A percentile compares a stretch with the other conserved stretches of the same genome.
Evolutionary conservation across 2,329 filamentous ascomycete species (phyloP).

Genomic region (Didymella pinodella): DNA sequence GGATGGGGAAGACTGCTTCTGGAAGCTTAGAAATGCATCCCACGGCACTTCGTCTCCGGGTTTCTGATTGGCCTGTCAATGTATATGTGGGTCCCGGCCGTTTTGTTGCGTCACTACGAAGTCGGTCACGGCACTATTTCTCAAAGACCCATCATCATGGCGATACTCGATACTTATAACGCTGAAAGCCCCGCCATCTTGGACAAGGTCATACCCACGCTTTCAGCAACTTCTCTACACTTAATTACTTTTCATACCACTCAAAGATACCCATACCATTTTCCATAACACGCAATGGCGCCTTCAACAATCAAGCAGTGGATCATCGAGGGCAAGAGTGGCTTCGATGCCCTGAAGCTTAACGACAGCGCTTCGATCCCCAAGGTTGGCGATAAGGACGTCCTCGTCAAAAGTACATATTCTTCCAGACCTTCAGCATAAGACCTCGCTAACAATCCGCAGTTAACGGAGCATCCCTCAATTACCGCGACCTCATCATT

Average conservation of each 20-base stretch:
- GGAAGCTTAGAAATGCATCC: constrained; percentile 21
- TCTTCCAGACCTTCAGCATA: no score
- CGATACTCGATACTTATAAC: constrained; percentile 18
- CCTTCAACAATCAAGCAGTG: constrained; percentile 64
- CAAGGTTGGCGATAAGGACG: constrained; percentile 72
- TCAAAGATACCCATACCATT: background rate
- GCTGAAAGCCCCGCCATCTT: constrained; percentile 2
- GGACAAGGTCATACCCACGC: background rate
- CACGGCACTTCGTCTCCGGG: constrained; percentile 2
- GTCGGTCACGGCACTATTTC: constrained; percentile 1
- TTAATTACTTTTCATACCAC: constrained; percentile 1
- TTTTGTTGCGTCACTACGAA: constrained; percentile 35
- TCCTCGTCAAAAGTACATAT: constrained; percentile 68
- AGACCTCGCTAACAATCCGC: constrained; percentile 13
- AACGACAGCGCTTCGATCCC: constrained; percentile 63
- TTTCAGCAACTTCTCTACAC: background rate
- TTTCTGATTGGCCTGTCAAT: constrained; percentile 3
- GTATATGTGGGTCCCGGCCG: constrained; percentile 14
- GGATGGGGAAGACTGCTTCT: constrained; percentile 9
- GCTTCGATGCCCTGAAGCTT: constrained; percentile 68
- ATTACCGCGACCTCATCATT: constrained; percentile 61
- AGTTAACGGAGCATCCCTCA: constrained; percentile 59
- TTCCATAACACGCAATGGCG: constrained; percentile 38
- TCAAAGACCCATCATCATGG: constrained; percentile 25
- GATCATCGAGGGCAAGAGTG: constrained; percentile 62